Evolutionary conservation across 2,329 filamentous ascomycete species (phyloP).

Genomic region (Colletotrichum sp.): DNA sequence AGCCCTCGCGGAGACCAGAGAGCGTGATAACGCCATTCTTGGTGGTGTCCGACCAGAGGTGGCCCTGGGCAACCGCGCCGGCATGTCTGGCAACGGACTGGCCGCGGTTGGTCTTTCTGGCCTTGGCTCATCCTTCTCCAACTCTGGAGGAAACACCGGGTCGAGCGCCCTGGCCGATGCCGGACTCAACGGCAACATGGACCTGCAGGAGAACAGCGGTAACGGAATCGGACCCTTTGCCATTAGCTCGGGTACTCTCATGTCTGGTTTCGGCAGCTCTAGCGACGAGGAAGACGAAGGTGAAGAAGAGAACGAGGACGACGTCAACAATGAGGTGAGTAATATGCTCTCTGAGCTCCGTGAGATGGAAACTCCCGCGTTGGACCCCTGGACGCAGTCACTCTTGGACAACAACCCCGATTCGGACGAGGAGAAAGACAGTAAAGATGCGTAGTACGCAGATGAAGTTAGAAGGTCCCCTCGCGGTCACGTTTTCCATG

Average conservation of each 20-base stretch:
- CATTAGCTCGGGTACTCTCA: conserved; percentile 74
- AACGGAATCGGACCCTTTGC: conserved; percentile 76
- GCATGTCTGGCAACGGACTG: conserved; percentile 47
- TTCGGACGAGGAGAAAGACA: conserved; percentile 21
- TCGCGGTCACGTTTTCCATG: neutral
- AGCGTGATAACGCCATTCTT: conserved; percentile 97
- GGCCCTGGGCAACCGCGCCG: conserved; percentile 78
- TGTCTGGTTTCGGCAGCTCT: conserved; percentile 92
- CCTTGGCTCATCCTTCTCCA: conserved; percentile 38
- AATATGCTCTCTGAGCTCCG: conserved; percentile 25
- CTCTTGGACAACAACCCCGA: conserved; percentile 27
- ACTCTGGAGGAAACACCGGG: conserved; percentile 22
- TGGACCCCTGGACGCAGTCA: conserved; percentile 20
- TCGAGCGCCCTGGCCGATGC: conserved; percentile 21
- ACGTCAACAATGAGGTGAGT: conserved; percentile 72
- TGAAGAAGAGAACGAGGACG: conserved; percentile 83
- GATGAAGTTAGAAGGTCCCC: neutral
- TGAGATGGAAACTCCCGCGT: conserved; percentile 16
- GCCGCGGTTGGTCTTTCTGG: conserved; percentile 47
- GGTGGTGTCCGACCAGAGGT: conserved; percentile 94
- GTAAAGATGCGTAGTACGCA: conserved; percentile 21
- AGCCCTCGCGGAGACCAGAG: conserved; percentile 88
- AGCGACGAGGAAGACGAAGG: conserved; percentile 98
- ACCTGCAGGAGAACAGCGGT: conserved; percentile 66
- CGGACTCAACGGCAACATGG: conserved; percentile 52